These are phyloP conservation scores for Ceratorhiza oryzae-sativae DNA, from an alignment of 1,284 basidiomycete genomes.

Conservation along the genomic window DNA sequence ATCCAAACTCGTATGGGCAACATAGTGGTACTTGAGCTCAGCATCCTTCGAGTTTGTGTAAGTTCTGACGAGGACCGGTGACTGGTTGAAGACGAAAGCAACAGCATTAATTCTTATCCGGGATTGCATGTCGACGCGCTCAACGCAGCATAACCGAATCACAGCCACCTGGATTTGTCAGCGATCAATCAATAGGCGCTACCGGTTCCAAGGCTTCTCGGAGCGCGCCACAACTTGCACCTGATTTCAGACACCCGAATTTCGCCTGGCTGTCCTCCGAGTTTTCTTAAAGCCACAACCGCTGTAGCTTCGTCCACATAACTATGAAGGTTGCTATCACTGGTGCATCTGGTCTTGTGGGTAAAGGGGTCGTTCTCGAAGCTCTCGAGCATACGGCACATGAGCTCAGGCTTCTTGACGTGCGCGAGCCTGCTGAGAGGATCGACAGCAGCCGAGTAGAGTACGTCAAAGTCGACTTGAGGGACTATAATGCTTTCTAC, in stretches of 20 bases:
- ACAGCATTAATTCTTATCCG: slow-evolving; percentile 41
- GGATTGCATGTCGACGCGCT: background rate
- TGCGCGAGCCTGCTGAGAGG: slow-evolving; percentile 15
- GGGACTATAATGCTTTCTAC: slow-evolving; percentile 44
- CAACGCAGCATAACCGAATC: background rate
- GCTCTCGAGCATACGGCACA: slow-evolving; percentile 47
- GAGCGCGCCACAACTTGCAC: slow-evolving; percentile 32
- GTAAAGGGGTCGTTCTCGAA: slow-evolving; percentile 46
- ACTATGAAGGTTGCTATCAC: slow-evolving; percentile 51
- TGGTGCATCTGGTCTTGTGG: slow-evolving; percentile 48
- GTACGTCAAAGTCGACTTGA: slow-evolving; percentile 47
- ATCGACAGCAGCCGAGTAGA: slow-evolving; percentile 42
- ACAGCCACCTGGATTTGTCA: background rate
- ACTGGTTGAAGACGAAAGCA: slow-evolving; percentile 41
- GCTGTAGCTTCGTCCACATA: background rate
- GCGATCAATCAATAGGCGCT: slow-evolving; percentile 22
- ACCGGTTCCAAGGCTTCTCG: slow-evolving; percentile 11
- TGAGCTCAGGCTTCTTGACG: slow-evolving; percentile 44
- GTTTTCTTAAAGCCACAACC: background rate
- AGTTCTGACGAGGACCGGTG: slow-evolving; percentile 42
- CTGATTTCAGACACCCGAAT: slow-evolving; percentile 17
- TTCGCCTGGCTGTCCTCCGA: background rate
- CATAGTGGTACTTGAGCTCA: slow-evolving; percentile 44
- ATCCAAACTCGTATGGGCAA: slow-evolving; percentile 44
- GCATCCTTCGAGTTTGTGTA: slow-evolving; percentile 38